Evolutionary conservation across 225 moss, liverwort and hornwort genomes (phyloP).

Genomic region (Straminergon stramineum): DNA sequence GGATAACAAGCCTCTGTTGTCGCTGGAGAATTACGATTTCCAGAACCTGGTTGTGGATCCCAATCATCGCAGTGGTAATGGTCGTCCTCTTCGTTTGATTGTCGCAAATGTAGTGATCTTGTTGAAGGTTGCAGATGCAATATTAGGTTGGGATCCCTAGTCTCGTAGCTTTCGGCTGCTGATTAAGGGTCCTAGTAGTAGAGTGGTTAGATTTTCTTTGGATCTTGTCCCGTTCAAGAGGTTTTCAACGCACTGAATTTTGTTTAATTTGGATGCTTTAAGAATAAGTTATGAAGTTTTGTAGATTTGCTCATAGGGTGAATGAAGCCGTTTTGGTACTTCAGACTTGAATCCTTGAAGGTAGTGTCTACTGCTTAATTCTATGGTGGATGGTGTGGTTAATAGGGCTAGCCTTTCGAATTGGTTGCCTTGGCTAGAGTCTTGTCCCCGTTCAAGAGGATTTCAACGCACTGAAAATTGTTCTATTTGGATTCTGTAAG

Average conservation of each 20-base stretch:
- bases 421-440: not conserved
- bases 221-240: not conserved
- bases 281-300: not conserved
- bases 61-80: conserved; percentile 47
- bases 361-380: not conserved
- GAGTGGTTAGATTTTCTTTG: not conserved
- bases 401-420: not conserved
- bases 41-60: conserved; percentile 33
- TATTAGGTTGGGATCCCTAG: not conserved
- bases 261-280: not conserved
- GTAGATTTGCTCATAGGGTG: not conserved
- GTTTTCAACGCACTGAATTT: not conserved
- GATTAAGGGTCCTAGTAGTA: not conserved
- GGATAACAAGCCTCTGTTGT: not conserved
- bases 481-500: not conserved
- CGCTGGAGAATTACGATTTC: conserved; percentile 31
- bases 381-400: not conserved
- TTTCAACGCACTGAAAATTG: not conserved
- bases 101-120: not conserved
- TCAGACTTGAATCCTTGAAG: not conserved
- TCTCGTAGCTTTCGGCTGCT: not conserved
- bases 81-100: not conserved
- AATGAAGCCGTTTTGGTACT: not conserved
- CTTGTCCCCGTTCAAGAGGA: not conserved
- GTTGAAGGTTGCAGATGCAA: not conserved